phyloP scores from a whole-genome alignment of 108 stramenopile species.

The Cyclotella sp. region DNA sequence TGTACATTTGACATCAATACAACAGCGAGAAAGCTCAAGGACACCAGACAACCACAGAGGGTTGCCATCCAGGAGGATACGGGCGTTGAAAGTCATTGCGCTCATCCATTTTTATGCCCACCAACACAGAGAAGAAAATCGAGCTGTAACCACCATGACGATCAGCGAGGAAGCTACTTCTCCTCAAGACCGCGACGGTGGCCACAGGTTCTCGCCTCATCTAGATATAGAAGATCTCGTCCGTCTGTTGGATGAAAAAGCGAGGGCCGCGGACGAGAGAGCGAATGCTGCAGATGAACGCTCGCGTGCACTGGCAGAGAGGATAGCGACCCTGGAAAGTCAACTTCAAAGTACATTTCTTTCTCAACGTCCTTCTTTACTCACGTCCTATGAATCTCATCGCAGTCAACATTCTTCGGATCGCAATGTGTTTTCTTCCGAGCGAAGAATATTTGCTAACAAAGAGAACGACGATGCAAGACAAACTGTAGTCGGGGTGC shows the following conservation, averaged over 20 bases:
- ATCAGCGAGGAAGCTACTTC: constrained; percentile 2
- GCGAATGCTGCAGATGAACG: constrained; percentile 23
- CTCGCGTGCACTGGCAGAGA: constrained; percentile 1
- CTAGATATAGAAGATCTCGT: constrained; percentile 20
- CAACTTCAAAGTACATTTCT: neutral
- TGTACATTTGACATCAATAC: no score
- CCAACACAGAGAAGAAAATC: no score
- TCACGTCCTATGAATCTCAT: neutral
- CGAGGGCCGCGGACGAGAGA: constrained; percentile 6
- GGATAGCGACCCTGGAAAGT: constrained; percentile 14
- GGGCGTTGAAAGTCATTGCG: no score
- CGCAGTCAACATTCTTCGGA: neutral
- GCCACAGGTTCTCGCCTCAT: constrained; percentile 3
- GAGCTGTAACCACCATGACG: constrained; percentile 12
- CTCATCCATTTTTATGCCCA: no score
- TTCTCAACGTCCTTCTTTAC: neutral
- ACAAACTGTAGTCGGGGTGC: neutral
- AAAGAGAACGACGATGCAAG: neutral
- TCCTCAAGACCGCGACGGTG: neutral
- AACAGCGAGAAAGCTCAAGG: no score
- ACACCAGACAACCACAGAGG: no score
- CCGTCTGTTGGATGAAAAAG: neutral
- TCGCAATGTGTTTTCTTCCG: neutral
- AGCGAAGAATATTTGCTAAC: neutral
- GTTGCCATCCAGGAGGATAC: no score